Percentiles rank a stretch among this genome's conserved stretches.
phyloP scores from a whole-genome alignment of 495 filamentous ascomycete genomes.

The Aspergillus coremiiformis region DNA sequence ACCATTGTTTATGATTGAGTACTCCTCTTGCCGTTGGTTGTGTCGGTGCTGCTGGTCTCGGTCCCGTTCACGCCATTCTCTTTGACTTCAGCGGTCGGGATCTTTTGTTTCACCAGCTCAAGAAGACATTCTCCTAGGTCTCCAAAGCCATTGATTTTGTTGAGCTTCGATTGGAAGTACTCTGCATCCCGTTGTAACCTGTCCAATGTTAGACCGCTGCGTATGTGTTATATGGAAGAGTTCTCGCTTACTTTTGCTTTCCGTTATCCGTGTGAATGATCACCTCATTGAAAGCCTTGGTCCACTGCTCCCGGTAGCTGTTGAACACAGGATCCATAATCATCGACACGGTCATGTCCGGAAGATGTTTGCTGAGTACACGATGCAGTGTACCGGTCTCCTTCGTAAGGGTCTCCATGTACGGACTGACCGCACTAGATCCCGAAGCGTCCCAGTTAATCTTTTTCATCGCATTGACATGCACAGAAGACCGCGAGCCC shows the following conservation, averaged over 20 bases:
- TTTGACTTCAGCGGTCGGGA: conserved; percentile 15
- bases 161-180: conserved; percentile 63
- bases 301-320: conserved; percentile 79
- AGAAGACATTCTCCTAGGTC: conserved; percentile 62
- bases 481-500: conserved; percentile 64
- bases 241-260: conserved; percentile 61
- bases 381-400: conserved; percentile 85
- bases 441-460: conserved; percentile 62
- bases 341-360: conserved; percentile 65
- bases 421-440: conserved; percentile 48
- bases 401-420: conserved; percentile 87
- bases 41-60: background rate
- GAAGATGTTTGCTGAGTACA: conserved; percentile 77
- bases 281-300: conserved; percentile 63
- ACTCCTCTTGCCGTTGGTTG: background rate
- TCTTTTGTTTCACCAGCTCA: conserved; percentile 59
- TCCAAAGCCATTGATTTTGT: conserved; percentile 73
- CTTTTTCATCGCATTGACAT: conserved; percentile 67
- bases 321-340: conserved; percentile 90
- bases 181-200: conserved; percentile 79
- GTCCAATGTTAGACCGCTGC: conserved; percentile 12
- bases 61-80: background rate
- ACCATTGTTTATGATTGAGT: background rate
- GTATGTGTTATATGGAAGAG: background rate
- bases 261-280: conserved; percentile 57